Evolutionary conservation across 192 early-diverging fungal species (phyloP), one percentile per base, ranked within the genome.

Genomic region (Gonapodya sp.): DNA sequence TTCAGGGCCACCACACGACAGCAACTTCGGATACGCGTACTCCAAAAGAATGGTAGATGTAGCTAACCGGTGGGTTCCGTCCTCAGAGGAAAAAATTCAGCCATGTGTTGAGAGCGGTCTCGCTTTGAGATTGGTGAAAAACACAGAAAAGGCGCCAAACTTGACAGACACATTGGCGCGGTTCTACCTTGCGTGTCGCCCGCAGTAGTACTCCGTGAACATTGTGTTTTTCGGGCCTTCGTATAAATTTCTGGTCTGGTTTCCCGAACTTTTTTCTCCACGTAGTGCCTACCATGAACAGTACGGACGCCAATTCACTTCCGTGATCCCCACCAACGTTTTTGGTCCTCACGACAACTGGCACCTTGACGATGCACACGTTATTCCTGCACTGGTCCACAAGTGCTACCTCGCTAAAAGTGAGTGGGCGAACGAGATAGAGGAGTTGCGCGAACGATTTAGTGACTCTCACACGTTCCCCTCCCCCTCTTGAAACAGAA

Each of bases 21-120:
- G 90, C 34, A 95, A 95, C 87, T 94, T 89, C 84, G 94, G 93
- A 18, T 95, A 95, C 85, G 93, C 94, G 73, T 87, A 94, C 80
- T 90, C 91, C 46, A 95, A 95, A 86, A 87, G 94, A 77, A 93
- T 95, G 90, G 92, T 95, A 77, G 94, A 95, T 87, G 89, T 93
- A 36, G 88, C 91, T 85, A 95, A 95, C 85, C 86, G 89, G 93
- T 94, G 89, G 80, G 85, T 31, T 36, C 35, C 18, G 34, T 35
- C 35, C 31, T 84, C 35, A 14, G 31, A 73, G 36, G 36, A 24
- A 81, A 36, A 73, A 79, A 82, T n/a, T n/a, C n/a, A n/a, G n/a
- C n/a, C n/a, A n/a, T n/a, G n/a, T n/a, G n/a, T n/a, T n/a, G n/a
- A n/a, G n/a, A n/a, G n/a, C n/a, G n/a, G n/a, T n/a, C n/a, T n/a